Evolutionary conservation across 345 rosid species (phyloP), one percentile per base, ranked within the genome.

Genomic region (Brassica napus): DNA sequence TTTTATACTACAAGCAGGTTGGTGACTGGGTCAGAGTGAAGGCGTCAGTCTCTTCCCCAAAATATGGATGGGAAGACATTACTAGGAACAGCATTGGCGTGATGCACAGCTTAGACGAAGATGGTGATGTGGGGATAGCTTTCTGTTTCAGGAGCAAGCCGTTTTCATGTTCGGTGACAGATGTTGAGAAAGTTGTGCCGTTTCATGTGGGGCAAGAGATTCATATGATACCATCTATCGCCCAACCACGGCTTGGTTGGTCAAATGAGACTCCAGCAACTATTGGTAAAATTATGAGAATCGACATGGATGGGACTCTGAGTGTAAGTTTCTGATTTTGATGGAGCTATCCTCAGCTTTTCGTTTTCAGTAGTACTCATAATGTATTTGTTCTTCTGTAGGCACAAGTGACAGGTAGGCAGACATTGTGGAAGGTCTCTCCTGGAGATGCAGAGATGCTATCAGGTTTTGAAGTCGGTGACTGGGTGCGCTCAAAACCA

Each of bases 401-500:
- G 99, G 97, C 86, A 31, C 88, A 81, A 73, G 98, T 95, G 81
- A 86, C 91, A 73, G 97, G 98, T 69, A 87, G 91, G 77, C 89
- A 75, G 72, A 84, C 88, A 71, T 83, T 88, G 79, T 93, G 99
- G 99, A 93, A 84, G 75, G 89, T 93, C 82, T 93, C 99, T 71
- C 97, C 99, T 23, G 98, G 99, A 75, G 99, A 91, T 90, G 97
- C 93, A 31, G 98, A 95, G 85, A 87, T 88, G 49, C 98, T 95
- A 83, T 86, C 98, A 32, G 99, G 99, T 79, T 93, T 91, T 80
- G 96, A 93, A 85, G 98, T 91, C 63, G 97, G 99, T 85, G 98
- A 95, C 68, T 95, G 98, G 99, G 98, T 95, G 54, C 96, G 90
- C 68, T 93, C 97, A 68, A 95, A 89, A 77, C 97, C 97, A 16